Conservation (phyloP, 371 early-diverging fungal species). For the Apophysomyces trapeziformis region DNA sequence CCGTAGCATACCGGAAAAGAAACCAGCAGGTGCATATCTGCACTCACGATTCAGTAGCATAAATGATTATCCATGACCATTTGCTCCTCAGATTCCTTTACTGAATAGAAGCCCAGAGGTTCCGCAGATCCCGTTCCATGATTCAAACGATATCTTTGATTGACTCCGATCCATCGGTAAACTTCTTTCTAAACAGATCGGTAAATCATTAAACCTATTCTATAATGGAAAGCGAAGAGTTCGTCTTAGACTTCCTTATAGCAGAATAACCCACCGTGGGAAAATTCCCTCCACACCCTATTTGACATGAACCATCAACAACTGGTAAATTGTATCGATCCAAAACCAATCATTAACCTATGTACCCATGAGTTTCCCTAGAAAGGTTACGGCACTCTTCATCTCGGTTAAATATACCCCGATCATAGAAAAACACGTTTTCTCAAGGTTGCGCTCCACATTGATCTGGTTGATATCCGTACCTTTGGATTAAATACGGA, state of each 20-base stretch:
- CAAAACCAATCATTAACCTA: too few species aligned
- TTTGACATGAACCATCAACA: too few species aligned
- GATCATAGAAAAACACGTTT: too few species aligned
- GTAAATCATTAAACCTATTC: constrained; percentile 2
- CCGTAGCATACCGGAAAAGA: not conserved
- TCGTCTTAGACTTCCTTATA: not conserved
- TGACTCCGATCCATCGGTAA: constrained; percentile 6
- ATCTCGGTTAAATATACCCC: too few species aligned
- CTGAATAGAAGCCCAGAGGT: not conserved
- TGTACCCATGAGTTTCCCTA: too few species aligned
- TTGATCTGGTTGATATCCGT: too few species aligned
- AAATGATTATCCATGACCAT: not conserved
- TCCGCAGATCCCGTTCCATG: constrained; percentile 10
- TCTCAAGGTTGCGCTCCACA: too few species aligned
- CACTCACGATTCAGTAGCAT: not conserved
- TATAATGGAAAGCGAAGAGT: not conserved
- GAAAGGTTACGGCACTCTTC: too few species aligned
- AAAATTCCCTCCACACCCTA: too few species aligned
- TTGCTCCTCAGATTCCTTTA: not conserved
- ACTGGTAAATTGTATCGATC: too few species aligned
- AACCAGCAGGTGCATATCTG: not conserved
- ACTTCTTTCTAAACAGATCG: not conserved
- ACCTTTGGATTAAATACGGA: too few species aligned
- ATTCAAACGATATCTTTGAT: not conserved
- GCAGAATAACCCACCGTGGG: too few species aligned